Evolutionary conservation across 768 basidiomycete genomes (phyloP), one percentile per base, ranked within the genome.

Genomic region (Mycena vitilis): DNA sequence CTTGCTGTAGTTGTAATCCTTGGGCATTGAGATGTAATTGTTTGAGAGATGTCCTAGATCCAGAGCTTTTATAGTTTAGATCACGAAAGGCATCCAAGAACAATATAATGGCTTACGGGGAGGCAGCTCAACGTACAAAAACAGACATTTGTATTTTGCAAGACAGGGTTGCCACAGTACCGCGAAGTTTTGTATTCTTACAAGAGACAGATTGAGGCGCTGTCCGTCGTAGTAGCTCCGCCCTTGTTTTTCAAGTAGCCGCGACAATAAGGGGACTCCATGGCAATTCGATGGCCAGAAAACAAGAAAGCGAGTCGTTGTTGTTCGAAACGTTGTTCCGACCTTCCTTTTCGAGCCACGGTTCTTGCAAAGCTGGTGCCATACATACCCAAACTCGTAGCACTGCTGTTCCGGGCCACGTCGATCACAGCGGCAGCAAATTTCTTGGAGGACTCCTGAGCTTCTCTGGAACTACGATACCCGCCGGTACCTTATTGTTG

Each of bases 311-410:
- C 30, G 3, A 16, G 18, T 40, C 40, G 16, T 15, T 47, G 38
- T 63, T 55, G 60, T 60, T 60, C 59, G 18, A 13, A 38, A 38
- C 38, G 38, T 63, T 55, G 60, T 60, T 60, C 59, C 11, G 13
- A 22, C n/a, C 38, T 55, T 37, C 44, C 20, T 34, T 34, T 45
- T 36, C 20, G 13, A 23, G n/a, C 23, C 5, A 9, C n/a, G 6
- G 6, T 1, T 12, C 44, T 45, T 16, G 15, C 16, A 45, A 45
- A 16, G 44, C 44, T 7, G 56, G 25, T 44, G 22, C 10, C 10
- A 25, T 12, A 42, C 40, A 58, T 30, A 15, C 42, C 30, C 57
- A 58, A 58, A 25, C 15, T 16, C 1, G 16, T 18, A 5, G n/a
- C 42, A 58, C 57, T 25, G 57, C 57, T 30, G n/a, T 58, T 40